phyloP scores from a whole-genome alignment of 805 yeast genomes.

The Teunomyces kruisii region DNA sequence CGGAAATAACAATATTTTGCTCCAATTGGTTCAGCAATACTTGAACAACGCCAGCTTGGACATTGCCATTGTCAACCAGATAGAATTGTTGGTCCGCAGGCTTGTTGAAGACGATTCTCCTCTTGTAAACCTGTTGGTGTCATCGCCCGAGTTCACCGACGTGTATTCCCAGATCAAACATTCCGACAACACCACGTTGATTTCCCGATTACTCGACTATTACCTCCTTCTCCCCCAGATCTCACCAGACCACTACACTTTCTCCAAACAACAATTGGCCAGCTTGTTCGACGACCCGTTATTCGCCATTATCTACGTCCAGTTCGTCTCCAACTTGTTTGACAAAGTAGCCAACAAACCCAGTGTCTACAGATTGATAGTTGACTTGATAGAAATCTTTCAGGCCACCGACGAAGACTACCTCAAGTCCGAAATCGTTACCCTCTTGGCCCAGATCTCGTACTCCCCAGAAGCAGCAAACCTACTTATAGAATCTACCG shows the following conservation, averaged over 20 bases:
- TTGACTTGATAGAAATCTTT: neutral
- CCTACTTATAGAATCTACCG: constrained; percentile 8
- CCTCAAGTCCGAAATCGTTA: constrained; percentile 18
- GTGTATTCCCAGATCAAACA: neutral
- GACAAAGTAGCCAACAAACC: neutral
- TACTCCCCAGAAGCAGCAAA: constrained; percentile 9
- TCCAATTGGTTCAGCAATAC: constrained; percentile 6
- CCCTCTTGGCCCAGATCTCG: constrained; percentile 21
- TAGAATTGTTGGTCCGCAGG: constrained; percentile 6
- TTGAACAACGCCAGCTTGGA: constrained; percentile 5
- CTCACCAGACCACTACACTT: neutral
- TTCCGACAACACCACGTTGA: constrained; percentile 14
- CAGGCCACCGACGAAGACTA: constrained; percentile 2
- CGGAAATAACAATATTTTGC: neutral
- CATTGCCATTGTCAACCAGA: constrained; percentile 8
- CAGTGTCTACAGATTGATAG: neutral
- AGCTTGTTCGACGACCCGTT: constrained; percentile 21
- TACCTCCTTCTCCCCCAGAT: constrained; percentile 4
- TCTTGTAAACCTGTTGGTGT: neutral
- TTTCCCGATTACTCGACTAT: constrained; percentile 15
- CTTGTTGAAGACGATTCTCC: constrained; percentile 1
- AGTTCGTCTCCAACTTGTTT: constrained; percentile 24
- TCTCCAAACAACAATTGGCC: constrained; percentile 13
- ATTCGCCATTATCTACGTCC: constrained; percentile 21
- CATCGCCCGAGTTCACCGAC: neutral